These are phyloP conservation scores for Pilatotrama ljubarskyi DNA, from an alignment of 768 basidiomycete genomes.

Conservation along the genomic window DNA sequence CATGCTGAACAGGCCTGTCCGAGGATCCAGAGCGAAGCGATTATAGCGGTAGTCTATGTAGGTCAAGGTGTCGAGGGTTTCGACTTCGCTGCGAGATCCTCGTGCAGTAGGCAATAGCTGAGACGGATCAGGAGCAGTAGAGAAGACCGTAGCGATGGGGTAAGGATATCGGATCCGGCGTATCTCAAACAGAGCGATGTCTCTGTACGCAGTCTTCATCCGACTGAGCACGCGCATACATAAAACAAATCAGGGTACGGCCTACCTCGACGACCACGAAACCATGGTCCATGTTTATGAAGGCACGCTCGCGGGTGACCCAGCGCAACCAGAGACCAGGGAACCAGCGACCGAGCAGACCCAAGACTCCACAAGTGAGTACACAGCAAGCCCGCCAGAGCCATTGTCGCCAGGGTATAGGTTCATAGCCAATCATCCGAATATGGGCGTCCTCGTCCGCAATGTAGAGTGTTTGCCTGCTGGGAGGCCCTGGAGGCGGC, in stretches of 20 bases:
- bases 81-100: constrained; percentile 28
- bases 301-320: constrained; percentile 82
- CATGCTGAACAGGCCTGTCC: constrained; percentile 79
- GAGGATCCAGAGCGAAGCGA: constrained; percentile 83
- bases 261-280: constrained; percentile 90
- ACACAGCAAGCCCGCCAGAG: constrained; percentile 75
- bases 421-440: constrained; percentile 84
- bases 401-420: constrained; percentile 57
- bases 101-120: constrained; percentile 14
- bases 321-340: constrained; percentile 89
- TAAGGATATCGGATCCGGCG: constrained; percentile 72
- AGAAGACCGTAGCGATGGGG: constrained; percentile 78
- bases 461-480: constrained; percentile 82
- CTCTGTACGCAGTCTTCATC: constrained; percentile 77
- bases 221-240: constrained; percentile 26
- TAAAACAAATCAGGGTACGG: constrained; percentile 4
- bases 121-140: constrained; percentile 30
- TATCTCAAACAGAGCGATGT: constrained; percentile 76
- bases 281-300: constrained; percentile 65
- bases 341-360: constrained; percentile 90
- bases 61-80: constrained; percentile 52
- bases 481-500: constrained; percentile 82
- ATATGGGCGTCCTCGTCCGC: constrained; percentile 89
- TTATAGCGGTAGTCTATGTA: constrained; percentile 92
- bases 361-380: constrained; percentile 68